phyloP scores from a whole-genome alignment of 805 yeast genomes.

The Zygosaccharomyces rouxii region DNA sequence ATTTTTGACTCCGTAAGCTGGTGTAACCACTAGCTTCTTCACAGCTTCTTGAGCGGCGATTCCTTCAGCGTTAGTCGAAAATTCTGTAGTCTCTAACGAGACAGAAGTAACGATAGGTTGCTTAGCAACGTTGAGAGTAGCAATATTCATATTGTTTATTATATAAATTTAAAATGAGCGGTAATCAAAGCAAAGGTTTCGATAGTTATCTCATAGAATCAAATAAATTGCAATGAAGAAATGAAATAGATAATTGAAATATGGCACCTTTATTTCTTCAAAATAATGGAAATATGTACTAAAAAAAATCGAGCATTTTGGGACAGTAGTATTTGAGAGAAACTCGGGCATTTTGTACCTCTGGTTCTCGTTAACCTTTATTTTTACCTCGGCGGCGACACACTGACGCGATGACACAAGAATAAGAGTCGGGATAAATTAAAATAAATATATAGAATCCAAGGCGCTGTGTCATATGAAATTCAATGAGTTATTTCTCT shows the following conservation, averaged over 20 bases:
- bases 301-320: neutral
- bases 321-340: neutral
- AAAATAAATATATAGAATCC: neutral
- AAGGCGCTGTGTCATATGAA: neutral
- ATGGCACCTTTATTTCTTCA: no score
- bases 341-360: neutral
- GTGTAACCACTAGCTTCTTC: neutral
- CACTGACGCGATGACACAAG: conserved; percentile 4
- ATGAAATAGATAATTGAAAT: no score
- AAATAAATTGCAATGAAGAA: no score
- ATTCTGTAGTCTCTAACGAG: neutral
- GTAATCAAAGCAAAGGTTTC: neutral
- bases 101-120: neutral
- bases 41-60: neutral
- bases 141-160: neutral
- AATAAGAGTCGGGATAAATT: neutral
- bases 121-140: neutral
- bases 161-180: neutral
- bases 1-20: conserved; percentile 1
- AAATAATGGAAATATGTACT: neutral
- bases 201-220: no score
- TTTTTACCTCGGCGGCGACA: neutral
- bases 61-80: neutral
- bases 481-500: neutral
- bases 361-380: neutral